These are phyloP conservation scores for Tephrocybe sp. DNA, from an alignment of 768 basidiomycete genomes.

Conservation along the genomic window DNA sequence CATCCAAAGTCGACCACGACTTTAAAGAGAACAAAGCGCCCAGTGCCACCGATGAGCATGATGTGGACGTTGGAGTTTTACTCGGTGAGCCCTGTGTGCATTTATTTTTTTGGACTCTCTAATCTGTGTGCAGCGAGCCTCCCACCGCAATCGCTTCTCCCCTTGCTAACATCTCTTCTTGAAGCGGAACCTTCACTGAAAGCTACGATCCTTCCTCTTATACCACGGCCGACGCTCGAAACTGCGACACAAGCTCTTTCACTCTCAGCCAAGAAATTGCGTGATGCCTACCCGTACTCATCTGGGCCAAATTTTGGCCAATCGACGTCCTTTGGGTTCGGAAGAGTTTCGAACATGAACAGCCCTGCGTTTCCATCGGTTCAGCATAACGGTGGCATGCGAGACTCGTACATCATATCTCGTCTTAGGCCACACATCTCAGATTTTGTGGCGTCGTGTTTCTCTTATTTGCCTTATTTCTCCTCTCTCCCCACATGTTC, in stretches of 20 bases:
- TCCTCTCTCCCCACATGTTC: constrained; percentile 44
- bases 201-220: constrained; percentile 66
- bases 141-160: constrained; percentile 73
- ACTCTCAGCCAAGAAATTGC: constrained; percentile 67
- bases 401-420: constrained; percentile 75
- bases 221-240: constrained; percentile 82
- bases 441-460: constrained; percentile 74
- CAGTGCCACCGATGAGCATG: constrained; percentile 43
- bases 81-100: constrained; percentile 73
- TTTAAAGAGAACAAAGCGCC: constrained; percentile 49
- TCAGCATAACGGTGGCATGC: constrained; percentile 57
- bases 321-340: constrained; percentile 33
- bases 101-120: no score
- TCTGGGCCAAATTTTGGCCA: constrained; percentile 37
- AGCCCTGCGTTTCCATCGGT: constrained; percentile 21
- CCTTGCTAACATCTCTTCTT: constrained; percentile 68
- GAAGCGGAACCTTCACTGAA: constrained; percentile 69
- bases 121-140: constrained; percentile 84
- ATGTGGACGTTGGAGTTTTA: constrained; percentile 77
- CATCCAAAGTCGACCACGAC: constrained; percentile 38
- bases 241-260: constrained; percentile 67
- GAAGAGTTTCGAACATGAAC: constrained; percentile 16
- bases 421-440: constrained; percentile 71
- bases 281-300: constrained; percentile 84
- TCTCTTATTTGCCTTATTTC: constrained; percentile 85